Evolutionary conservation across 1,284 basidiomycete species (phyloP), one percentile per base, ranked within the genome.

Genomic region (Entoloma clypeatum): DNA sequence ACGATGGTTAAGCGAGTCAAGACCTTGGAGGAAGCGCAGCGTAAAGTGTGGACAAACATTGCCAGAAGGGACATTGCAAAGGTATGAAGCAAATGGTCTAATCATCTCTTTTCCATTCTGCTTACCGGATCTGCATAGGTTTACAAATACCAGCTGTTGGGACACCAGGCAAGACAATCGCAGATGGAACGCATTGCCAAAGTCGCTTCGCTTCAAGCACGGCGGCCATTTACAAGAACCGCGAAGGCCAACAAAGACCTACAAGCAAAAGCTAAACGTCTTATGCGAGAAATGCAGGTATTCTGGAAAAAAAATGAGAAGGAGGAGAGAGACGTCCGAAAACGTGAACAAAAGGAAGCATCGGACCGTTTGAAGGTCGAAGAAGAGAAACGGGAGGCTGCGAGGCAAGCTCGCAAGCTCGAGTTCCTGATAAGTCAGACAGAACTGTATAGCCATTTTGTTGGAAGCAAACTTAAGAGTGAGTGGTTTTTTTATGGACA

Each of bases 391-490:
- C 81, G 96, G 36, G 96, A 99, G 67, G 87, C 91, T 19, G 90
- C 95, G 45, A 76, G 96, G 37, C 93, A 97, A 66, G 90, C 94
- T 3, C 80, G 96, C 53, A 99, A 99, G 67, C 80, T 99, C 43
- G 97, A 99, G 68, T 99, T 99, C 72, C 73, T 99, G 63, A 95
- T 99, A 65, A 98, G 92, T 47, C 96, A 99, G 67, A 99, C 96
- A 8, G 96, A 99, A 64, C 78, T 99, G 8, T 99, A 99, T 68
- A 96, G 92, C 53, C 96, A 99, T 71, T 99, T 99, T 73, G 92
- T 99, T 45, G 95, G 96, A 27, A 97, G 86, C 67, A 99, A 99
- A 69, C 79, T 99, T 55, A 97, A 96, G 70, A 98, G 89, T 91
- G 60, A 56, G 83, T 70, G 39, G 29, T 36, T 32, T 36, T 22